These are phyloP conservation scores for Lentithecium fluviatile DNA, from an alignment of 495 filamentous ascomycete species.

Conservation along the genomic window DNA sequence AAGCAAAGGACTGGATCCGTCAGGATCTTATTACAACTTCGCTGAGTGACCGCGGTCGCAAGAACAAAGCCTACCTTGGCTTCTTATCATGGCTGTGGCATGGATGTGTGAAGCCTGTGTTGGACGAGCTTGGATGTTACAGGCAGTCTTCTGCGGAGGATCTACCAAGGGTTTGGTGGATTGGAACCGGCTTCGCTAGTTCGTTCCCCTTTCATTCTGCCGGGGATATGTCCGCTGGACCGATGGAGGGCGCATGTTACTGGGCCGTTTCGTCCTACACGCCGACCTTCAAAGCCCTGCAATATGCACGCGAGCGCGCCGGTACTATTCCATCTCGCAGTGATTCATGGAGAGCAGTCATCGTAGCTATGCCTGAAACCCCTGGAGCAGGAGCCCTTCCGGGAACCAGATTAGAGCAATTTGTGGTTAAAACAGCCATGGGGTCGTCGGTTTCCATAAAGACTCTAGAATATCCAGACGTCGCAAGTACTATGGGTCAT, in stretches of 20 bases:
- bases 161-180: conserved; percentile 25
- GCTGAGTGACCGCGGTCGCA: too few relatives aligned
- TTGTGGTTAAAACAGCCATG: too few relatives aligned
- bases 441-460: too few relatives aligned
- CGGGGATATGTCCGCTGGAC: conserved; percentile 2
- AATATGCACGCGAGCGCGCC: conserved; percentile 19
- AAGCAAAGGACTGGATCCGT: too few relatives aligned
- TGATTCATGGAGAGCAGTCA: too few relatives aligned
- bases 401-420: too few relatives aligned
- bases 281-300: conserved; percentile 26
- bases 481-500: too few relatives aligned
- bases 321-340: too few relatives aligned
- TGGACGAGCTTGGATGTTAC: neutral
- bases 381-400: too few relatives aligned
- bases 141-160: neutral
- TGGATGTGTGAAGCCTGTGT: conserved; percentile 8
- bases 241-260: conserved; percentile 7
- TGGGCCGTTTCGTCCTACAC: conserved; percentile 29
- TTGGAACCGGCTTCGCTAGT: conserved; percentile 23
- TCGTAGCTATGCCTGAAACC: too few relatives aligned
- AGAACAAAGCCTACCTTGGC: conserved; percentile 2
- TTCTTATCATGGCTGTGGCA: conserved; percentile 24
- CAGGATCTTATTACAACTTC: too few relatives aligned
- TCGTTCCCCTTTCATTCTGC: conserved; percentile 31
- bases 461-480: too few relatives aligned